Percentiles rank a stretch among this genome's conserved stretches.
phyloP scores from a whole-genome alignment of 78 protist species.

The Tieghemostelium lacteum region DNA sequence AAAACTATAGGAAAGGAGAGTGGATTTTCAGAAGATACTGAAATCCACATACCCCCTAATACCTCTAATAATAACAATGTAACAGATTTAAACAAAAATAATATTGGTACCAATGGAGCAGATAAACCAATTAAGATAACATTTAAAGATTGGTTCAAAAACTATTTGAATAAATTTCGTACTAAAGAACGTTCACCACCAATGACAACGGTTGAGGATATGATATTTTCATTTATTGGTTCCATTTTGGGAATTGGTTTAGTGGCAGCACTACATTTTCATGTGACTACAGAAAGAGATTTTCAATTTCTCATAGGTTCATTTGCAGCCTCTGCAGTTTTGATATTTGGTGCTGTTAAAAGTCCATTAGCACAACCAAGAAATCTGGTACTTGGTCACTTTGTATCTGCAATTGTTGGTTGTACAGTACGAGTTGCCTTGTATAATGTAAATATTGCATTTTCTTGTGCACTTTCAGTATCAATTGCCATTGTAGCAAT shows the following conservation, averaged over 20 bases:
- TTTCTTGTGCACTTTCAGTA: conserved; percentile 34
- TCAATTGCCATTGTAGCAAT: conserved; percentile 52
- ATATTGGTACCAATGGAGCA: not conserved
- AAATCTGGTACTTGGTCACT: conserved; percentile 69
- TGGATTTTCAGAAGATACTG: not conserved
- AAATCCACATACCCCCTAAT: too few species aligned
- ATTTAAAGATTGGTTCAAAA: not conserved
- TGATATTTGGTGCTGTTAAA: conserved; percentile 73
- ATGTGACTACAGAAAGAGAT: not conserved
- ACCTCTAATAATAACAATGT: too few species aligned
- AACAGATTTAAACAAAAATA: too few species aligned
- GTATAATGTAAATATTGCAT: not conserved
- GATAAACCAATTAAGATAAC: not conserved
- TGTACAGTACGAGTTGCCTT: conserved; percentile 11
- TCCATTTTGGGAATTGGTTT: conserved; percentile 35
- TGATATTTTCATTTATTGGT: conserved; percentile 26
- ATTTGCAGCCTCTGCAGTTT: conserved; percentile 85
- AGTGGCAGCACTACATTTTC: conserved; percentile 41
- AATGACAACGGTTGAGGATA: conserved; percentile 15
- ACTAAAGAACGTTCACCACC: not conserved
- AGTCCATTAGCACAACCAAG: conserved; percentile 86
- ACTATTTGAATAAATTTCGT: conserved; percentile 17
- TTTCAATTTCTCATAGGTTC: conserved; percentile 57
- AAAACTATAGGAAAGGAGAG: too few species aligned
- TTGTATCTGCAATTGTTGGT: conserved; percentile 74